These are phyloP conservation scores for Globisporangium iwayamae DNA, from an alignment of 352 stramenopile genomes.

Conservation along the genomic window DNA sequence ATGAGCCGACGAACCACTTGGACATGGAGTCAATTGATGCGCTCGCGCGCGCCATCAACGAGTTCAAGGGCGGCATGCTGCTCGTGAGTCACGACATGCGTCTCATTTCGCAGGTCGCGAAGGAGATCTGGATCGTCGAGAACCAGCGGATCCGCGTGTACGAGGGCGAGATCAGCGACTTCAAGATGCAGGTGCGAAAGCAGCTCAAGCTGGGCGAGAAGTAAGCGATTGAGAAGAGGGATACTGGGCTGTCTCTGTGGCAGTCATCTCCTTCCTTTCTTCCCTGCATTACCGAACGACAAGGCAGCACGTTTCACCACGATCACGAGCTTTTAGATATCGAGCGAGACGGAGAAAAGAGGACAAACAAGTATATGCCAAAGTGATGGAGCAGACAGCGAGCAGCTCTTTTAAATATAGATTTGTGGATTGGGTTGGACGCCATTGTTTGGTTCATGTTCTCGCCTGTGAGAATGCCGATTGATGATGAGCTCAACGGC, in stretches of 20 bases:
- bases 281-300: neutral
- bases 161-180: conserved; percentile 97
- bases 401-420: conserved; percentile 15
- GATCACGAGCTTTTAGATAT: conserved; percentile 2
- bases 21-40: conserved; percentile 97
- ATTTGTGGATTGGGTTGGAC: conserved; percentile 16
- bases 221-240: neutral
- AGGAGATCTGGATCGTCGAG: conserved; percentile 99
- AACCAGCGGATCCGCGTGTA: conserved; percentile 96
- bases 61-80: conserved; percentile 96
- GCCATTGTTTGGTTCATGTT: neutral
- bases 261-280: neutral
- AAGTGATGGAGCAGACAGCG: neutral
- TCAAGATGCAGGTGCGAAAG: conserved; percentile 79
- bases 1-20: conserved; percentile 90
- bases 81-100: conserved; percentile 99
- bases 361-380: conserved; percentile 13
- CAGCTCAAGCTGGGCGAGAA: conserved; percentile 22
- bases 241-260: neutral
- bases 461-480: neutral
- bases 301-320: neutral
- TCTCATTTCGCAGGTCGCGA: conserved; percentile 97
- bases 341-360: neutral
- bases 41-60: conserved; percentile 96
- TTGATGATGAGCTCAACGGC: neutral